Evolutionary conservation across 768 basidiomycete species (phyloP).

Genomic region (Trichaptum fuscoviolaceum): DNA sequence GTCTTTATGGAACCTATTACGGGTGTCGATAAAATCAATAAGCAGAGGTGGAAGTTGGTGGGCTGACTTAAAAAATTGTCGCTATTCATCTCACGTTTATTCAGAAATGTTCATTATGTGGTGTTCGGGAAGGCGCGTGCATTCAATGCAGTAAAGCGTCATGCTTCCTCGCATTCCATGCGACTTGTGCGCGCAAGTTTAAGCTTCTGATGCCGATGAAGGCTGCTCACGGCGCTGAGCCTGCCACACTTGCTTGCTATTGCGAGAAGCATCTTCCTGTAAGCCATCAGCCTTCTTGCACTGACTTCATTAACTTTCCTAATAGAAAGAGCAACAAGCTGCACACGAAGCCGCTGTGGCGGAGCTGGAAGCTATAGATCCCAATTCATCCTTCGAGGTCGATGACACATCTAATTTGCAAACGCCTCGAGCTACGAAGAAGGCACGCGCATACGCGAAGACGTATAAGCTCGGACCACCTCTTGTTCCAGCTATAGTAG

Average conservation of each 20-base stretch:
- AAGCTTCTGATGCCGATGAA: constrained; percentile 88
- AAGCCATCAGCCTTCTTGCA: constrained; percentile 21
- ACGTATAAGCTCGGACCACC: constrained; percentile 91
- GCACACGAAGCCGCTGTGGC: constrained; percentile 50
- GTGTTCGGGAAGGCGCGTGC: constrained; percentile 68
- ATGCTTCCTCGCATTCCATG: constrained; percentile 92
- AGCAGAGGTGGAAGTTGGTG: constrained; percentile 92
- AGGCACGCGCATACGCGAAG: constrained; percentile 87
- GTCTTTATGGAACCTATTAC: constrained; percentile 99
- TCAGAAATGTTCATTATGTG: constrained; percentile 63
- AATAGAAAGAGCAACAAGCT: constrained; percentile 66
- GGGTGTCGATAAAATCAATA: constrained; percentile 81
- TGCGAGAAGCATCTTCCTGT: constrained; percentile 93
- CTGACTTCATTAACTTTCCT: background rate
- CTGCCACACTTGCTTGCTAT: constrained; percentile 66
- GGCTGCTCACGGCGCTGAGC: constrained; percentile 67
- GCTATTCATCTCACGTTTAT: background rate
- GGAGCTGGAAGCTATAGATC: constrained; percentile 33
- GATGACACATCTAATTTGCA: constrained; percentile 35
- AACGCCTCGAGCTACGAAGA: constrained; percentile 49
- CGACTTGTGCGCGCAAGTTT: constrained; percentile 87
- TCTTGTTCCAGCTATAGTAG: constrained; percentile 79
- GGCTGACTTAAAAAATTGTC: constrained; percentile 25
- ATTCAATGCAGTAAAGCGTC: constrained; percentile 91
- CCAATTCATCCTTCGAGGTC: constrained; percentile 17